Evolutionary conservation across 1,139 yeast species (phyloP).

Genomic region (Pneumocystis jirovecii): DNA sequence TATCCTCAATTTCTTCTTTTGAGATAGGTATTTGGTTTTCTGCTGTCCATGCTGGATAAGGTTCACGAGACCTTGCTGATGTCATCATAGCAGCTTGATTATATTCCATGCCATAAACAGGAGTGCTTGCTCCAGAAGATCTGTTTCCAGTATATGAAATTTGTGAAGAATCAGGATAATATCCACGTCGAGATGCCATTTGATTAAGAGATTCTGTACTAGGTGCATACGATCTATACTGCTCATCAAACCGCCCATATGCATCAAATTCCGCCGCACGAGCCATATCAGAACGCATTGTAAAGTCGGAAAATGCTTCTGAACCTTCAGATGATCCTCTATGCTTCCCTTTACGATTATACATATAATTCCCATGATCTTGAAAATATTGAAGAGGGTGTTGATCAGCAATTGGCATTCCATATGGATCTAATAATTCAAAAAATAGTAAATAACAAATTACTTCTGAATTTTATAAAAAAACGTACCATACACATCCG

Average conservation of each 20-base stretch:
- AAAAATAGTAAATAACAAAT: not conserved
- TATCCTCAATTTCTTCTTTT: conserved; percentile 80
- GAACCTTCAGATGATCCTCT: conserved; percentile 26
- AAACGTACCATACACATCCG: conserved; percentile 22
- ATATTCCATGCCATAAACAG: conserved; percentile 80
- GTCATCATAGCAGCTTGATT: conserved; percentile 34
- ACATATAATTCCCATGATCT: conserved; percentile 13
- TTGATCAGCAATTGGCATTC: conserved; percentile 17
- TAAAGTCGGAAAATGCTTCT: conserved; percentile 32
- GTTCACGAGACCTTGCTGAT: conserved; percentile 39
- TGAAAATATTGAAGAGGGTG: conserved; percentile 14
- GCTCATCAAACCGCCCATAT: conserved; percentile 27
- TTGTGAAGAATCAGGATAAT: conserved; percentile 25
- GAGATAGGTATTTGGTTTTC: conserved; percentile 76
- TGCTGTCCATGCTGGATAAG: conserved; percentile 93
- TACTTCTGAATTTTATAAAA: not conserved
- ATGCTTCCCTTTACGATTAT: conserved; percentile 17
- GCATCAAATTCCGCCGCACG: conserved; percentile 27
- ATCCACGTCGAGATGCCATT: conserved; percentile 21
- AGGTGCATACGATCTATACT: conserved; percentile 19
- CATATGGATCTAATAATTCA: conserved; percentile 14
- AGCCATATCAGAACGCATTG: conserved; percentile 31
- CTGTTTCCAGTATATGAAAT: conserved; percentile 60
- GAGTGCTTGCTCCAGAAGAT: conserved; percentile 91
- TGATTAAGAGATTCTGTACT: conserved; percentile 20